Evolutionary conservation across 805 yeast genomes (phyloP).

Genomic region (Starmerella etchellsii): DNA sequence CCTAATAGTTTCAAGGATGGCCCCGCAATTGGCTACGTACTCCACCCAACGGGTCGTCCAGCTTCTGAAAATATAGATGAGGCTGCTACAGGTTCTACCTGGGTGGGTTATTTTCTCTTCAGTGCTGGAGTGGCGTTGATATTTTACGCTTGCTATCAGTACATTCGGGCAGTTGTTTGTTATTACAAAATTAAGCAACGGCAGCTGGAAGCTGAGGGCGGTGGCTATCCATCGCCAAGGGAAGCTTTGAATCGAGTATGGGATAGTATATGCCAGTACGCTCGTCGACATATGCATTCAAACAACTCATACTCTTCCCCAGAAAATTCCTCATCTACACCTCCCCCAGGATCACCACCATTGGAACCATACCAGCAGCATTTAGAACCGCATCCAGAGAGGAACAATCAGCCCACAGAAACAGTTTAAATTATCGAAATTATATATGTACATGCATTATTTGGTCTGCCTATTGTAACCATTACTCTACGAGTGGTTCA

Average conservation of each 20-base stretch:
- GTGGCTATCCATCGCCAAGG: neutral
- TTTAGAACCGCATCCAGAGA: too few relatives aligned
- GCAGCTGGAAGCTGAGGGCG: neutral
- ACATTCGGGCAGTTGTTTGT: neutral
- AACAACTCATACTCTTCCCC: neutral
- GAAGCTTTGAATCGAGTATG: neutral
- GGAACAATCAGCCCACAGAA: too few relatives aligned
- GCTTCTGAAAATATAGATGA: neutral
- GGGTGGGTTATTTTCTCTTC: neutral
- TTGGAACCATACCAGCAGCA: neutral
- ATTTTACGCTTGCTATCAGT: neutral
- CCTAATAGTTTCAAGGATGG: slow-evolving; percentile 44
- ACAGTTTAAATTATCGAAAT: too few relatives aligned
- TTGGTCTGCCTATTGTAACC: too few relatives aligned
- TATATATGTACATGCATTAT: too few relatives aligned
- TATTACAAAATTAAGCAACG: neutral
- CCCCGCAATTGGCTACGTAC: slow-evolving; percentile 15
- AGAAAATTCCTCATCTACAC: neutral
- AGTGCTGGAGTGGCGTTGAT: neutral
- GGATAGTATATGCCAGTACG: neutral
- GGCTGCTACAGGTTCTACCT: neutral
- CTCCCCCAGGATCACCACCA: neutral
- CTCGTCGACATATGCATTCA: neutral
- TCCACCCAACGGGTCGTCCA: slow-evolving; percentile 17
- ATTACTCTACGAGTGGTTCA: too few relatives aligned